phyloP scores from a whole-genome alignment of 2,329 filamentous ascomycete species.

The Hypocrella siamensis region DNA sequence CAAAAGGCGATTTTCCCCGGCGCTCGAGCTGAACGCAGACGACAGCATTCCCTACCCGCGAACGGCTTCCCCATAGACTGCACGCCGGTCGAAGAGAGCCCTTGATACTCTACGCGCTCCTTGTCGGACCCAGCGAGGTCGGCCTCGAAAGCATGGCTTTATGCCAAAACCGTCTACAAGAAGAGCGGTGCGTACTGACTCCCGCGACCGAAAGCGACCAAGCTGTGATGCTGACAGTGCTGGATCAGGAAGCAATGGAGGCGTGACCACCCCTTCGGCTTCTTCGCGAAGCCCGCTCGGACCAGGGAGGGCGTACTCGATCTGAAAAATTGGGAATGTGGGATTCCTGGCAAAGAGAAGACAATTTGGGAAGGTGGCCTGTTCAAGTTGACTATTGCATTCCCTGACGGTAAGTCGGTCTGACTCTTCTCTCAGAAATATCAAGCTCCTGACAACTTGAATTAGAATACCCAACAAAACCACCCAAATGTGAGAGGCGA shows the following conservation, averaged over 20 bases:
- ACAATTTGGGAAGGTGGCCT: conserved; percentile 96
- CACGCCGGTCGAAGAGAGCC: no score
- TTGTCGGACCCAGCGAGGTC: no score
- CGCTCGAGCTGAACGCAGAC: no score
- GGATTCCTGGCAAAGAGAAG: conserved; percentile 88
- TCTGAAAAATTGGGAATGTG: conserved; percentile 92
- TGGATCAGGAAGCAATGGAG: conserved; percentile 78
- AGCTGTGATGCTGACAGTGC: conserved; percentile 9
- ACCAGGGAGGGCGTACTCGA: conserved; percentile 70
- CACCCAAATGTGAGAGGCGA: conserved; percentile 75
- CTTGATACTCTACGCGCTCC: no score
- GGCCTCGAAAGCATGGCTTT: conserved; percentile 56
- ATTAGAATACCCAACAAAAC: conserved; percentile 92
- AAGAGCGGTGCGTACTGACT: conserved; percentile 56
- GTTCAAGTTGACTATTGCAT: conserved; percentile 85
- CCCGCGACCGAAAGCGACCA: background rate
- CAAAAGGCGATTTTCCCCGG: no score
- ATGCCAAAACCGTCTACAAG: conserved; percentile 73
- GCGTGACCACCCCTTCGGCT: conserved; percentile 91
- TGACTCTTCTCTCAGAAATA: conserved; percentile 1
- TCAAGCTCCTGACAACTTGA: background rate
- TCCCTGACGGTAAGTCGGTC: conserved; percentile 65
- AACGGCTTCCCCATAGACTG: no score
- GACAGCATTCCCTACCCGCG: no score
- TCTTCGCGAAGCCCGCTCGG: conserved; percentile 80